Conservation (phyloP, 495 filamentous ascomycete genomes). For the Neurospora tetraspora region DNA sequence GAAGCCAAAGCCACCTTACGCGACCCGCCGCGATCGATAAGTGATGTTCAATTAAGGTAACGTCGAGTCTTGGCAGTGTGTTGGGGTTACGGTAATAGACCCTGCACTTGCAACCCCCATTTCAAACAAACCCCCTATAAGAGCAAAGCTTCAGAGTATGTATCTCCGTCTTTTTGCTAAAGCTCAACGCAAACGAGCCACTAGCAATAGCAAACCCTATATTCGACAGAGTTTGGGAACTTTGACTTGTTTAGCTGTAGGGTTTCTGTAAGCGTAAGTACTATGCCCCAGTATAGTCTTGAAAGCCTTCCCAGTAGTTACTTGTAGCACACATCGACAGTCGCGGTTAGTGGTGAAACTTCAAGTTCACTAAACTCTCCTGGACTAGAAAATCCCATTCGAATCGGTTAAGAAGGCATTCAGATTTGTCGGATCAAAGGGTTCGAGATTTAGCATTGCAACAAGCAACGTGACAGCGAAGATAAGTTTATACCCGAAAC, state of each 20-base stretch:
- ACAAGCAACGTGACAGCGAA: background rate
- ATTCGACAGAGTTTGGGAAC: background rate
- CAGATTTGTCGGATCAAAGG: background rate
- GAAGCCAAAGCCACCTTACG: background rate
- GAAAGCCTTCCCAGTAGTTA: background rate
- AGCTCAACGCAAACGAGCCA: background rate
- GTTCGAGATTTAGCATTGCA: background rate
- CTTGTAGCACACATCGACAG: background rate
- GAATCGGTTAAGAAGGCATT: background rate
- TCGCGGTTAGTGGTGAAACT: background rate
- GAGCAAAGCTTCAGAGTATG: background rate
- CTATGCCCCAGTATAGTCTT: background rate
- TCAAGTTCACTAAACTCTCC: background rate
- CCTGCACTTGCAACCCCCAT: background rate
- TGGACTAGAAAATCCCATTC: background rate
- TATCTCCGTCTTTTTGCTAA: background rate
- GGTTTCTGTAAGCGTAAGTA: background rate
- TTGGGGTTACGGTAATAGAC: background rate
- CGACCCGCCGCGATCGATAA: background rate
- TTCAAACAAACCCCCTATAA: background rate
- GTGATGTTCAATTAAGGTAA: background rate
- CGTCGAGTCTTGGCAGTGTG: too few relatives aligned
- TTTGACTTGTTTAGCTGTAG: background rate
- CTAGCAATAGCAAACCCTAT: background rate
- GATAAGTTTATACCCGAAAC: background rate